phyloP scores from a whole-genome alignment of 2,329 filamentous ascomycete genomes.

The Fusarium longipes region DNA sequence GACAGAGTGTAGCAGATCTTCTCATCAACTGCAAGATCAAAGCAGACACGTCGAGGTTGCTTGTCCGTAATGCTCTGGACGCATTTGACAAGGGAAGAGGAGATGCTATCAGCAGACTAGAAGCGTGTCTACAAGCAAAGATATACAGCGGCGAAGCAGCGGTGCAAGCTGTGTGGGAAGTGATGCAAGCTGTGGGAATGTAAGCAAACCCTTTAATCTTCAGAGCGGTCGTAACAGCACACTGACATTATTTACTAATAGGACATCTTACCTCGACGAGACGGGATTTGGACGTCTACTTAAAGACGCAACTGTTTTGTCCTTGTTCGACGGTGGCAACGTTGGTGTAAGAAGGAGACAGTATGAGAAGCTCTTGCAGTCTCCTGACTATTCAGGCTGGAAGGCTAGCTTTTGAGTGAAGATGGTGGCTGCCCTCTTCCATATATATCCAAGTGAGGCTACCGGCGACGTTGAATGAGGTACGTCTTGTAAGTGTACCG shows the following conservation, averaged over 20 bases:
- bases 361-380: conserved; percentile 1
- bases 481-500: no score
- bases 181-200: conserved; percentile 16
- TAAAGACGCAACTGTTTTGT: conserved; percentile 12
- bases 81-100: background rate
- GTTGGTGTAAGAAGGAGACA: conserved; percentile 6
- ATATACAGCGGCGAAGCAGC: conserved; percentile 6
- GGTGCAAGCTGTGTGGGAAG: background rate
- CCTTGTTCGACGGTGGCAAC: conserved; percentile 17
- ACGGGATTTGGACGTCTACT: background rate
- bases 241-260: background rate
- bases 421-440: no score
- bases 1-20: conserved; percentile 17
- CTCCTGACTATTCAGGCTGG: background rate
- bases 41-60: background rate
- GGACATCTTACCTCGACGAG: background rate
- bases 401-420: background rate
- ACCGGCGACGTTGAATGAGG: no score
- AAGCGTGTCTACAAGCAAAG: conserved; percentile 11
- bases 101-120: background rate
- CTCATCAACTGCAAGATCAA: conserved; percentile 20
- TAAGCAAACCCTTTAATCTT: background rate
- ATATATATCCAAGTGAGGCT: no score
- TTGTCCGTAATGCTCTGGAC: background rate
- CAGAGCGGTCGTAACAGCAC: fast-evolving